Percentiles rank a stretch among this genome's conserved stretches.
These are phyloP conservation scores for Meredithiella fracta DNA, from an alignment of 2,329 filamentous ascomycete species.

Conservation along the genomic window DNA sequence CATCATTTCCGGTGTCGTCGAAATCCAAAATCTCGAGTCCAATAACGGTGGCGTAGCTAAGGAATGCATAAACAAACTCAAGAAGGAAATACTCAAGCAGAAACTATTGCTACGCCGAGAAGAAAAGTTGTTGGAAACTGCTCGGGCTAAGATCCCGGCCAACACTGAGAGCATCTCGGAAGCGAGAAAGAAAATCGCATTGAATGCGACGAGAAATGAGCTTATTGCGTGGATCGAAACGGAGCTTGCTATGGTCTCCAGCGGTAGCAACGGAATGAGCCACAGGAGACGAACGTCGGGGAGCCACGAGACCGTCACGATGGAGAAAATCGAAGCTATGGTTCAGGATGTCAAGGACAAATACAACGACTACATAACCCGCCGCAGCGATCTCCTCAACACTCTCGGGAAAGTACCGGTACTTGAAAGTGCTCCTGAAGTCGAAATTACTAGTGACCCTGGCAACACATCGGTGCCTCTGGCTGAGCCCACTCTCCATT, in stretches of 20 bases:
- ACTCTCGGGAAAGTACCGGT: constrained; percentile 5
- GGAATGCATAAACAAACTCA: constrained; percentile 21
- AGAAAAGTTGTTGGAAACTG: constrained; percentile 35
- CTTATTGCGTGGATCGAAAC: constrained; percentile 50
- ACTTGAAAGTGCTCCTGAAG: constrained; percentile 9
- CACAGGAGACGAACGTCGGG: constrained; percentile 2
- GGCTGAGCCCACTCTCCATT: constrained; percentile 21
- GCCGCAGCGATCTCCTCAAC: constrained; percentile 28
- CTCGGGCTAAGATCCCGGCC: constrained; percentile 25
- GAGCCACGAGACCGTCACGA: constrained; percentile 9
- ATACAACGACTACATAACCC: constrained; percentile 36
- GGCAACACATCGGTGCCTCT: constrained; percentile 13
- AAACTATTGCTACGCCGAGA: constrained; percentile 41
- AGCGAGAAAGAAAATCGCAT: constrained; percentile 32
- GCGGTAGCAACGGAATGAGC: neutral
- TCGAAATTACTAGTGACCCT: neutral
- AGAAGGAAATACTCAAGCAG: constrained; percentile 41
- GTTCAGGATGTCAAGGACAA: constrained; percentile 31
- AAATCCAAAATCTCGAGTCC: neutral
- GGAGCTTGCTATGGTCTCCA: constrained; percentile 27
- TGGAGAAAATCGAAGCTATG: constrained; percentile 15
- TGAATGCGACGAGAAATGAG: constrained; percentile 39
- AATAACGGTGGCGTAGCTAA: constrained; percentile 5
- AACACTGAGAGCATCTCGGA: constrained; percentile 18
- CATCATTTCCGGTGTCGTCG: constrained; percentile 31